Base-by-base conservation (phyloP, 768 basidiomycete genomes). In the Clitopilus hobsonii region DNA sequence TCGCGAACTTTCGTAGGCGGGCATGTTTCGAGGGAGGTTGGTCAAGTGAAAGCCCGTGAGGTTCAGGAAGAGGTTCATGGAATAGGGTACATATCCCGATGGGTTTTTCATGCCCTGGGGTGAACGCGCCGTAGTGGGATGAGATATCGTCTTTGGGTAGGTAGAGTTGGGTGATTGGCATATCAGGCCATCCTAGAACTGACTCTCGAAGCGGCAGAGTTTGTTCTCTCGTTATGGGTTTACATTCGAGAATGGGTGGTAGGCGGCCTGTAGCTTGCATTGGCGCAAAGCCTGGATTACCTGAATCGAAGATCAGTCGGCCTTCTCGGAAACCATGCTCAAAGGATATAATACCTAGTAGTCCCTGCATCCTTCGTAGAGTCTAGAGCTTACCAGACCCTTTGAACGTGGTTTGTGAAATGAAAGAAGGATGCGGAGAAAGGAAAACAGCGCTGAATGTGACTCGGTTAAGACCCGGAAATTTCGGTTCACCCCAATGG, bases 1-100 rank as follows among this genome's bases (percentile, higher is more conserved):
- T 84, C 13, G 83, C 78, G 61, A 85, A 85, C 61, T 85, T 84
- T 56, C 82, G 72, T 66, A 84, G 82, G 18, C 81, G 76, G n/a
- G 74, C 73, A 8, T 65, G 58, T 20, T 51, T 52, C 16, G 51
- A 6, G 8, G 41, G 52, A 27, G 59, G 38, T 52, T 57, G 38
- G 24, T 45, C 20, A 29, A 48, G 32, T 20, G 38, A 54, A 3
- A 52, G 14, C 6, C 47, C 22, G 47, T 36, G 27, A 58, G 51
- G 58, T 60, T 63, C 67, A 69, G 70, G 68, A 29, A 75, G 54
- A 23, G 68, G 59, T 54, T 79, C 77, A 29, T 67, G 60, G 66
- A 85, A 84, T 26, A 83, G 63, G n/a, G 82, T 85, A 54, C 83
- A 76, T 51, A 84, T 77, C 26, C 79, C 77, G 49, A 81, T 67